Evolutionary conservation across 805 yeast species (phyloP), one percentile per base, ranked within the genome.

Genomic region (Ogataea parapolymorpha): DNA sequence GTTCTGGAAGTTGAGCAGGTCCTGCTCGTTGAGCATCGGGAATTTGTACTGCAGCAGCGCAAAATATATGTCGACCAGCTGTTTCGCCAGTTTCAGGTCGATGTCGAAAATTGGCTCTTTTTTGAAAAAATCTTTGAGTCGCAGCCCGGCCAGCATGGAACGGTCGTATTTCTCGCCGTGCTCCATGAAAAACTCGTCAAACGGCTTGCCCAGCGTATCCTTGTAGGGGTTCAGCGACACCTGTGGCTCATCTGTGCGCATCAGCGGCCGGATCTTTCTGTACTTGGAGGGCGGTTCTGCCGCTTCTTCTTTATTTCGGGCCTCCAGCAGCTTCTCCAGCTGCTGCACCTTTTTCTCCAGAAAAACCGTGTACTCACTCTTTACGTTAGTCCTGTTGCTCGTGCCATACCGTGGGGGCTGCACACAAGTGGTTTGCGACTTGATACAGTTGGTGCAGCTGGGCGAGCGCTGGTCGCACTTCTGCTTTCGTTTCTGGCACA

Each of bases 381-480:
- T 78, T 5, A 59, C 61, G 10, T 70, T 71, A 10, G 65, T 59
- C 47, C 63, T 67, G 26, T 42, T 44, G 26, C 48, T 54, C 4
- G 62, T 65, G 1, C 74, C 71, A 47, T 80, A 80, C 37, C 78
- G 70, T 5, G 75, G 79, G 0, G 88, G 88, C 55, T 80, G 82
- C 6, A 79, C 66, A 56, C 87, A 80, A 44, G 71, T 63, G 6
- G 72, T 78, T 24, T 77, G 79, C 1, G 85, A 81, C 52, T 79
- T 79, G 39, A 80, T 62, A 61, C 87, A 81, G 30, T 80, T 78
- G 4, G 85, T 76, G 52, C 87, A 80, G 35, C 77, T 68, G 6
- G 86, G 86, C 10, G 73, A 58, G 35, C 81, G 66, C 41, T 79
- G 85, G 50, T 81, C 85, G 62, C 87, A 80, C 53, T 77, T 75